These are phyloP conservation scores for Amoebophrya sp. DNA, from an alignment of 169 alveolate genomes.

Conservation along the genomic window DNA sequence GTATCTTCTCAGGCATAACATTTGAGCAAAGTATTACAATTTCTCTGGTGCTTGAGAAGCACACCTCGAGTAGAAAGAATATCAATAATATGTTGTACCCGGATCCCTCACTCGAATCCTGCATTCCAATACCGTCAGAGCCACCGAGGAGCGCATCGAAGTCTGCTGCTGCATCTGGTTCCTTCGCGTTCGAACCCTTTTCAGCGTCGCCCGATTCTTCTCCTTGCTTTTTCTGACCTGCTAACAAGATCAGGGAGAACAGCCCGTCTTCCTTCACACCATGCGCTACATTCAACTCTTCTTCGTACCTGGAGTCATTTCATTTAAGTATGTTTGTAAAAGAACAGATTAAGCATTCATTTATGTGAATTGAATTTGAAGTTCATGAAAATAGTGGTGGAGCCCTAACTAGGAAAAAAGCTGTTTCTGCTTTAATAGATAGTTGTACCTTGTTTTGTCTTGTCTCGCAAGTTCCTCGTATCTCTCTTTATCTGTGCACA, in stretches of 20 bases:
- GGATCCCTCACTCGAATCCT: too few relatives aligned
- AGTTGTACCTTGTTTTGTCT: not conserved
- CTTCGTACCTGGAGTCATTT: not conserved
- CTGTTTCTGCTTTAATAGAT: too few relatives aligned
- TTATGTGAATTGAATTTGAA: too few relatives aligned
- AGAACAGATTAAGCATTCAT: not conserved
- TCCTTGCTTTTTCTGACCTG: not conserved
- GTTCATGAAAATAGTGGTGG: too few relatives aligned
- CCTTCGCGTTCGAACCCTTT: not conserved
- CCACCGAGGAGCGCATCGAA: too few relatives aligned
- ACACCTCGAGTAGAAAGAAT: too few relatives aligned
- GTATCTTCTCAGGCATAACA: too few relatives aligned
- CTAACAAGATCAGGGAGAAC: not conserved
- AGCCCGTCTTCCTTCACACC: not conserved
- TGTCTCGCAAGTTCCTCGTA: not conserved
- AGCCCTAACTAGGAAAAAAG: too few relatives aligned
- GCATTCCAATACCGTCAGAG: too few relatives aligned
- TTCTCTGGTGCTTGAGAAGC: too few relatives aligned
- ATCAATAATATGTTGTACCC: too few relatives aligned
- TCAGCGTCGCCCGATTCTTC: not conserved
- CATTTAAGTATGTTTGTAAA: not conserved
- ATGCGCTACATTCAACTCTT: not conserved
- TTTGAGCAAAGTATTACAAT: too few relatives aligned
- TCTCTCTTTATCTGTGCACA: not conserved
- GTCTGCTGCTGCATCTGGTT: not conserved